A percentile compares a stretch with the other conserved stretches of the same genome.
phyloP scores from a whole-genome alignment of 2,329 filamentous ascomycete species.

The Periconia digitata region DNA sequence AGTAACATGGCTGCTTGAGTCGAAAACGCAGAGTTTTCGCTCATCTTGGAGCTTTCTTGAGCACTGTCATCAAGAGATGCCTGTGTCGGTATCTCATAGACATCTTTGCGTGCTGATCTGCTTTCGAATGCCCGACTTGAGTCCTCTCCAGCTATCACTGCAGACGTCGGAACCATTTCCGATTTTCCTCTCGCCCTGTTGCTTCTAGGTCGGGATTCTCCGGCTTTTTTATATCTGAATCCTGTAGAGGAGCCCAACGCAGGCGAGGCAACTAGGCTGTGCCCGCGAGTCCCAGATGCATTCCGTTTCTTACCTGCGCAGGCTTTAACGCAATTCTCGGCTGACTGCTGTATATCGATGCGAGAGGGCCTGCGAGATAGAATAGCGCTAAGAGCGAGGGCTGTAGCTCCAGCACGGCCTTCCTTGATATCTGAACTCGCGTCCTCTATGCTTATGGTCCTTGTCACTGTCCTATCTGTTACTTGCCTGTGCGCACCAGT shows the following conservation, averaged over 20 bases:
- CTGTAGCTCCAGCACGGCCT: slow-evolving; percentile 7
- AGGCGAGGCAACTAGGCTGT: slow-evolving; percentile 25
- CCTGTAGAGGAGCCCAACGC: slow-evolving; percentile 25
- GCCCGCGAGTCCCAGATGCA: not conserved
- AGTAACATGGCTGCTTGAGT: slow-evolving; percentile 41
- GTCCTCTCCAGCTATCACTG: not conserved
- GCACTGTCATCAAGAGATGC: not conserved
- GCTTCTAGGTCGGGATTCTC: not conserved
- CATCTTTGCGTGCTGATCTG: slow-evolving; percentile 5
- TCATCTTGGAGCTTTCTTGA: slow-evolving; percentile 8
- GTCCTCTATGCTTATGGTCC: not conserved
- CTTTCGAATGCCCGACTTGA: not conserved
- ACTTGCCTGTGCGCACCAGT: not conserved
- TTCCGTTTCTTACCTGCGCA: slow-evolving; percentile 1
- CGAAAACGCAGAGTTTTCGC: slow-evolving; percentile 30
- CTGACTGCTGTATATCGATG: slow-evolving; percentile 17
- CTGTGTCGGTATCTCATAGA: slow-evolving; percentile 9
- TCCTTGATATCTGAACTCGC: slow-evolving; percentile 1
- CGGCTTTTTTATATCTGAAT: slow-evolving; percentile 28
- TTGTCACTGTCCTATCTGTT: not conserved
- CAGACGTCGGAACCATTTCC: not conserved
- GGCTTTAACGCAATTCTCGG: slow-evolving; percentile 12
- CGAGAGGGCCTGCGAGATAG: not conserved
- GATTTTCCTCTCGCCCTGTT: not conserved
- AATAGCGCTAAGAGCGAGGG: slow-evolving; percentile 3